Percentiles rank a stretch among this genome's conserved stretches.
These are phyloP conservation scores for Thermothelomyces thermophilus DNA, from an alignment of 2,329 filamentous ascomycete species.

Conservation along the genomic window DNA sequence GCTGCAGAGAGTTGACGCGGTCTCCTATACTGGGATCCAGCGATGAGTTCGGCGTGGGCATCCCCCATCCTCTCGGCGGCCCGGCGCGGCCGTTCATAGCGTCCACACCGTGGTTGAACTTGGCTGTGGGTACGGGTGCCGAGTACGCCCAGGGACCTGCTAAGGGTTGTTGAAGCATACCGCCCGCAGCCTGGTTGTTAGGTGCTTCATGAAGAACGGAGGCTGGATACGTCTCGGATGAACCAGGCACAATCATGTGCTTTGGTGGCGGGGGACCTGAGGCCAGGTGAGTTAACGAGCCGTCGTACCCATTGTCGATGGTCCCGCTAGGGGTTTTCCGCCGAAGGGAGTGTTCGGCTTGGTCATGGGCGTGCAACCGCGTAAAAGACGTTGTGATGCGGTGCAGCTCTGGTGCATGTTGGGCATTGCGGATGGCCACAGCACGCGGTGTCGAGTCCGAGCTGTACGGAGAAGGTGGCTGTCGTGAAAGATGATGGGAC, in stretches of 20 bases:
- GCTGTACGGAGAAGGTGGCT: constrained; percentile 10
- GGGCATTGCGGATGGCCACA: constrained; percentile 34
- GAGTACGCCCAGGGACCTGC: constrained; percentile 23
- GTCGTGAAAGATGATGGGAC: constrained; percentile 15
- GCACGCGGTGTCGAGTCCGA: constrained; percentile 26
- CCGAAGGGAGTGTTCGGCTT: constrained; percentile 68
- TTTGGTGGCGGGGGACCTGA: constrained; percentile 72
- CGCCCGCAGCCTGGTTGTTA: constrained; percentile 9
- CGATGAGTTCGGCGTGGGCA: constrained; percentile 9
- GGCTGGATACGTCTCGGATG: constrained; percentile 32
- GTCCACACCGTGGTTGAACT: constrained; percentile 11
- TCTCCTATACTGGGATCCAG: constrained; percentile 13
- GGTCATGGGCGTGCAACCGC: constrained; percentile 26
- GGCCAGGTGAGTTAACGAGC: constrained; percentile 64
- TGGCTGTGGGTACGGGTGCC: constrained; percentile 10
- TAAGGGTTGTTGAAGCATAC: constrained; percentile 14
- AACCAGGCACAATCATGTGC: constrained; percentile 68
- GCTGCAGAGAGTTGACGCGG: constrained; percentile 16
- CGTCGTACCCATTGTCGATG: constrained; percentile 85
- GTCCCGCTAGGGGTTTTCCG: constrained; percentile 95
- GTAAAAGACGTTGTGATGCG: constrained; percentile 27
- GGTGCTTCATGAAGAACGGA: constrained; percentile 23
- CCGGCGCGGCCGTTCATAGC: constrained; percentile 9
- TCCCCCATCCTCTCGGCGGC: constrained; percentile 19
- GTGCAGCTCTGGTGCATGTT: constrained; percentile 28